These are phyloP conservation scores for Coprinopsis marcescibilis DNA, from an alignment of 768 basidiomycete genomes.

Conservation along the genomic window DNA sequence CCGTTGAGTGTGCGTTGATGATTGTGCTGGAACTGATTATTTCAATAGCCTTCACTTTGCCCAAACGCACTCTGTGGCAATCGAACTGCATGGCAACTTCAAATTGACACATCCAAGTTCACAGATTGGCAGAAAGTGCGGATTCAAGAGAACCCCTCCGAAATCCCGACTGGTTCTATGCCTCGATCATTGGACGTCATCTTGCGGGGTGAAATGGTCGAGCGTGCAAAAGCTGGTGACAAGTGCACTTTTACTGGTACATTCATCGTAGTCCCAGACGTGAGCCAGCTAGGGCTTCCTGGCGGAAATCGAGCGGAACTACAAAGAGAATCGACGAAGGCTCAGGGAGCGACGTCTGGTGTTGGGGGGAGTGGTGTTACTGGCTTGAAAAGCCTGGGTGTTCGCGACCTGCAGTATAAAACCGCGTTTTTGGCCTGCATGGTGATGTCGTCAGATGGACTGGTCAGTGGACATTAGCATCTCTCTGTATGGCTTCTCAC, in stretches of 20 bases:
- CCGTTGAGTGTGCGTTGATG: slow-evolving; percentile 1
- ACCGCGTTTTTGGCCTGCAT: slow-evolving; percentile 98
- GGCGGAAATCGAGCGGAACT: slow-evolving; percentile 91
- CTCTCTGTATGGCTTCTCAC: background rate
- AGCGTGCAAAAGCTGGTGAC: slow-evolving; percentile 98
- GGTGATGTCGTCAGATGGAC: slow-evolving; percentile 87
- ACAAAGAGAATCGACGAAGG: slow-evolving; percentile 76
- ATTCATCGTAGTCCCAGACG: slow-evolving; percentile 98
- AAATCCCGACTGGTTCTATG: slow-evolving; percentile 98
- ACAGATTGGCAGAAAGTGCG: slow-evolving; percentile 99
- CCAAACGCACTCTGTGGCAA: slow-evolving; percentile 95
- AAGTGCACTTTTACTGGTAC: slow-evolving; percentile 97
- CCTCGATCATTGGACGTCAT: slow-evolving; percentile 96
- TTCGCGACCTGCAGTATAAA: slow-evolving; percentile 95
- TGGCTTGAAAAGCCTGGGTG: slow-evolving; percentile 90
- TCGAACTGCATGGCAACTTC: slow-evolving; percentile 84
- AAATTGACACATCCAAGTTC: slow-evolving; percentile 94
- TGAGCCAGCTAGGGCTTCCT: slow-evolving; percentile 90
- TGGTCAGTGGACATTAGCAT: slow-evolving; percentile 47
- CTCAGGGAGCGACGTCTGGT: slow-evolving; percentile 53
- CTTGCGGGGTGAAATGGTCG: slow-evolving; percentile 90
- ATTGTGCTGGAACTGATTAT: slow-evolving; percentile 6
- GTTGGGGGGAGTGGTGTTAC: slow-evolving; percentile 82
- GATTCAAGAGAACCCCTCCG: slow-evolving; percentile 97
- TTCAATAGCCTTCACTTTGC: slow-evolving; percentile 76